Evolutionary conservation across 768 basidiomycete species (phyloP).

Genomic region (Suillus plorans): DNA sequence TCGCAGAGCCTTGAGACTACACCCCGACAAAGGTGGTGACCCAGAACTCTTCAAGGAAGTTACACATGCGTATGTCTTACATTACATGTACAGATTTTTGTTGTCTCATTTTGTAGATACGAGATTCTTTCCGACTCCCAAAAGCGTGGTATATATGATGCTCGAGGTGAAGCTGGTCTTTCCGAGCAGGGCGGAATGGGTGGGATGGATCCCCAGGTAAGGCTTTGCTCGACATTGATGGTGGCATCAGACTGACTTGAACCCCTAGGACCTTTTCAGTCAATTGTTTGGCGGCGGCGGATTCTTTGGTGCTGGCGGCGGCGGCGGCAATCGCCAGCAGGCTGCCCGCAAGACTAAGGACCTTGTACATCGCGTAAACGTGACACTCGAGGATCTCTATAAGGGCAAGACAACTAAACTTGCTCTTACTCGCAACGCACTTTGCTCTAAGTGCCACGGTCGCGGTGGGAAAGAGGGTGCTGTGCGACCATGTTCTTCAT

Average conservation of each 20-base stretch:
- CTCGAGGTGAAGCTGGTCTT: slow-evolving; percentile 89
- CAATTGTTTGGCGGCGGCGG: slow-evolving; percentile 90
- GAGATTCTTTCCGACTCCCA: slow-evolving; percentile 90
- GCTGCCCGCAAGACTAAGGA: slow-evolving; percentile 95
- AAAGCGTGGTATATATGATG: slow-evolving; percentile 81
- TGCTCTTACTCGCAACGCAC: slow-evolving; percentile 90
- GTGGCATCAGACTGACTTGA: background rate
- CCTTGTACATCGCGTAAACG: slow-evolving; percentile 93
- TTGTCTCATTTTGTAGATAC: slow-evolving; percentile 52
- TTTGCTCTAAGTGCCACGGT: slow-evolving; percentile 92
- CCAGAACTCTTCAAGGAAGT: slow-evolving; percentile 98
- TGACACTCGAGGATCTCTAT: slow-evolving; percentile 98
- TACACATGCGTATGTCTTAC: slow-evolving; percentile 78
- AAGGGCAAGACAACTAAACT: slow-evolving; percentile 99
- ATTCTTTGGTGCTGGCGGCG: slow-evolving; percentile 56
- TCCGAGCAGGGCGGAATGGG: slow-evolving; percentile 87
- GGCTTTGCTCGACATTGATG: slow-evolving; percentile 19
- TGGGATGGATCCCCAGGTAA: slow-evolving; percentile 93
- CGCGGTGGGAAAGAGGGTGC: slow-evolving; percentile 98
- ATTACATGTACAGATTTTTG: slow-evolving; percentile 10
- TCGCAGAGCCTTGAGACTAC: slow-evolving; percentile 74
- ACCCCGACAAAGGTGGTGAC: slow-evolving; percentile 95
- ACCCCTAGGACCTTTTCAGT: slow-evolving; percentile 86
- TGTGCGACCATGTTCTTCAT: slow-evolving; percentile 72
- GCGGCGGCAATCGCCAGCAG: slow-evolving; percentile 57